Evolutionary conservation across 352 stramenopile species (phyloP).

Genomic region (Globisporangium acanthophoron): DNA sequence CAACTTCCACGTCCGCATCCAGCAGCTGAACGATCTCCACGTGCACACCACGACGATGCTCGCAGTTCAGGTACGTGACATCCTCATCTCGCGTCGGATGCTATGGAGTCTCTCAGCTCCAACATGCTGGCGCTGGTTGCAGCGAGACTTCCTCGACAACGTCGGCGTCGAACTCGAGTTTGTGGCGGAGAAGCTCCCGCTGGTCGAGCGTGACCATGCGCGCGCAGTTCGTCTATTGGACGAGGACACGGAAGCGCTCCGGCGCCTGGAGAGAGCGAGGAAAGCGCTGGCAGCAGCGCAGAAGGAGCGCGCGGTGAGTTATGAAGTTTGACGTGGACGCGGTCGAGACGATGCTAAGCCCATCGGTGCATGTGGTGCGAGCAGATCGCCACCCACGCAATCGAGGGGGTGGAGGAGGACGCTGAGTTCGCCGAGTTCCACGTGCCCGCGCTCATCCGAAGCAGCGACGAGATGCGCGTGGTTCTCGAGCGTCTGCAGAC

Average conservation of each 20-base stretch:
- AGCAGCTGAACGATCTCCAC: conserved; percentile 44
- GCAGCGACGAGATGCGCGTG: conserved; percentile 46
- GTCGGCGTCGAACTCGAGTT: conserved; percentile 37
- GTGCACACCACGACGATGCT: conserved; percentile 32
- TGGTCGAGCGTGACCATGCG: conserved; percentile 52
- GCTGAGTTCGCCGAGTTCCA: conserved; percentile 73
- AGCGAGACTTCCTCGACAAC: conserved; percentile 49
- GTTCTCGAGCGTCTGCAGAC: conserved; percentile 30
- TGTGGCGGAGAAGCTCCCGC: conserved; percentile 46
- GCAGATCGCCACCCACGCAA: conserved; percentile 36
- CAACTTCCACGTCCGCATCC: conserved; percentile 63
- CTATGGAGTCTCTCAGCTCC: background rate
- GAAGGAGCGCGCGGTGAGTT: conserved; percentile 37
- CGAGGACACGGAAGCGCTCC: conserved; percentile 31
- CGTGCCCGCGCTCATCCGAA: conserved; percentile 50
- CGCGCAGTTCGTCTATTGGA: conserved; percentile 32
- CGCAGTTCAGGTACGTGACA: conserved; percentile 38
- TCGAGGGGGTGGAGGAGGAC: conserved; percentile 73
- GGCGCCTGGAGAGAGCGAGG: conserved; percentile 24
- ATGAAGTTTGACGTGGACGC: background rate
- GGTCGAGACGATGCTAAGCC: background rate
- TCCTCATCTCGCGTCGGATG: background rate
- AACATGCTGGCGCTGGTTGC: background rate
- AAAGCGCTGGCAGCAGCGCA: conserved; percentile 22
- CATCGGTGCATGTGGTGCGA: background rate